Base-by-base conservation (phyloP, 2,329 filamentous ascomycete species). In the Dryadomyces quercus-mongolicae region DNA sequence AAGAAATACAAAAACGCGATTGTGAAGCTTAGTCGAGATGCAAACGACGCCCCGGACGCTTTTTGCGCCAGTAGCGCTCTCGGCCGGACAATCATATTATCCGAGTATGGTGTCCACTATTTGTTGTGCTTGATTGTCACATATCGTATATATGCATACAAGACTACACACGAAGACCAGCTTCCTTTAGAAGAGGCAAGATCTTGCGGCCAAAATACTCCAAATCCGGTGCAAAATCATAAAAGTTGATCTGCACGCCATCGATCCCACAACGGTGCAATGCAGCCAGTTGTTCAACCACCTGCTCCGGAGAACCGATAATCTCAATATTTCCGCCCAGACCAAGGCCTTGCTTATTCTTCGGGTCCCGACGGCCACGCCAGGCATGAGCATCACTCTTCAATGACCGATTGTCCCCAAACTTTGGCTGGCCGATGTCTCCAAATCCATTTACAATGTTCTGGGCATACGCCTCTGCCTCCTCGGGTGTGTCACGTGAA, bases 351-450 rank as follows among this genome's bases (percentile, higher is more conserved):
- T 61, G 60, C 53, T 62, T 62, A 47, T 60, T 49, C 42, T 21
- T 45, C 13, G 51, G 18, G 53, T 60, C 58, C 15, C 52, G 53
- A 5, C 61, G 57, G 13, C 57, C 60, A 16, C 53, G 51, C 61
- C 61, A 62, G 9, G 57, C 61, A 51, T 62, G 61, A 1, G 61
- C 61, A 53, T 62, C 61, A 54, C 61, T 62, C 18, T 60, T 56
- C 12, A 47, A 58, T n/a, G 56, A 40, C 49, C 55, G 31, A 44
- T 9, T 13, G 15, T 25, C 16, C n/a, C 10, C 7, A 10, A 36
- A 20, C 9, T 36, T 22, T 16, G 6, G 4, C 21, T n/a, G 16
- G 51, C 12, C 9, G 43, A 4, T 20, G 3, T 20, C 15, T 22
- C 43, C n/a, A 16, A 40, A 31, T n/a, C 61, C 60, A 42, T 53